Evolutionary conservation across 2,329 filamentous ascomycete species (phyloP).

Genomic region (Nigrospora sphaerica): DNA sequence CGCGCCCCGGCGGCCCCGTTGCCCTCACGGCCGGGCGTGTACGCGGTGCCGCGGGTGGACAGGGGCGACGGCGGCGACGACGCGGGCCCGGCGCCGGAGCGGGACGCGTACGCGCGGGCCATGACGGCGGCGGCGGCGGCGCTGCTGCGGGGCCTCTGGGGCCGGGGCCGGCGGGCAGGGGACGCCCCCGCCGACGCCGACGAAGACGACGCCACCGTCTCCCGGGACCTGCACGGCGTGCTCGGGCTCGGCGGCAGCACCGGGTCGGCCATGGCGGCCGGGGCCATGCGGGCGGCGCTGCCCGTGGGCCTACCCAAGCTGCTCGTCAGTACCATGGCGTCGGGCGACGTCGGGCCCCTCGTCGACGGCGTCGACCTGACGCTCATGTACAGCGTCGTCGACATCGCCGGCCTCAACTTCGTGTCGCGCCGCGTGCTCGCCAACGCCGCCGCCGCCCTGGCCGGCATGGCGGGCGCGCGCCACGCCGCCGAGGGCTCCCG

Average conservation of each 20-base stretch:
- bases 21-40: not conserved
- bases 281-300: constrained; percentile 52
- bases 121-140: not conserved
- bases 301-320: constrained; percentile 64
- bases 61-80: not conserved
- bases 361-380: constrained; percentile 62
- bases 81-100: not conserved
- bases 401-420: constrained; percentile 59
- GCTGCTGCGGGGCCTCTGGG: no score
- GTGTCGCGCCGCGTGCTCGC: constrained; percentile 49
- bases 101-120: constrained; percentile 1
- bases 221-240: constrained; percentile 42
- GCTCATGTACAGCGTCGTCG: constrained; percentile 66
- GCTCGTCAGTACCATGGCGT: constrained; percentile 63
- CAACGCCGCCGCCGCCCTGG: constrained; percentile 57
- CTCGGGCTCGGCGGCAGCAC: constrained; percentile 56
- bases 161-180: no score
- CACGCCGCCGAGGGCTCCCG: not conserved
- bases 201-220: constrained; percentile 1
- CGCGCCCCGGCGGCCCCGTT: not conserved
- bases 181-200: no score
- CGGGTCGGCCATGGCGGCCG: constrained; percentile 52
- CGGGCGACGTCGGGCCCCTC: constrained; percentile 57
- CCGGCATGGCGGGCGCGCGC: constrained; percentile 40
- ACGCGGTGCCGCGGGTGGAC: not conserved